Percentiles rank a stretch among this genome's conserved stretches.
Conservation (phyloP, 78 protist species). For the Dictyostelium capitatum region DNA sequence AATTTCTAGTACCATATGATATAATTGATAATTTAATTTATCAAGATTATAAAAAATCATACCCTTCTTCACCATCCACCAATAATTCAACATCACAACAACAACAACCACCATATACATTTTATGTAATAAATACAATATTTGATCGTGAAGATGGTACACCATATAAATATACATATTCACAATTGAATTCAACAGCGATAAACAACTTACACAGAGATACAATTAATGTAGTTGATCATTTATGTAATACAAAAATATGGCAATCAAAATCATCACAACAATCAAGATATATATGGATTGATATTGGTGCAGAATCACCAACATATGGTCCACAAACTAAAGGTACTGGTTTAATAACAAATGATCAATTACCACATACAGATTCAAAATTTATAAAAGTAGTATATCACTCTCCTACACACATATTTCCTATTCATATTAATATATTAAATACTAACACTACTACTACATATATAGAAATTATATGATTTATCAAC, state of each 20-base stretch:
- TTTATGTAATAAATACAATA: conserved; percentile 20
- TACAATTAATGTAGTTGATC: neutral
- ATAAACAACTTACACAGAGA: neutral
- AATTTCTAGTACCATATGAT: conserved; percentile 2
- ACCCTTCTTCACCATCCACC: too few relatives aligned
- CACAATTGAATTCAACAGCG: conserved; percentile 2
- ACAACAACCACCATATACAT: neutral
- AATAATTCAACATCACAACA: neutral
- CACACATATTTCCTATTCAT: neutral
- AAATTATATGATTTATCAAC: conserved; percentile 15
- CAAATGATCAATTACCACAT: conserved; percentile 10
- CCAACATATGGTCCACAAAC: conserved; percentile 54
- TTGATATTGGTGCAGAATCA: conserved; percentile 39
- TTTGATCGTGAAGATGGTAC: neutral
- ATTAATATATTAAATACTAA: neutral
- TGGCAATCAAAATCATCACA: conserved; percentile 54
- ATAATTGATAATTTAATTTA: neutral
- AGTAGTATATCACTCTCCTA: neutral
- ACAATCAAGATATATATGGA: conserved; percentile 57
- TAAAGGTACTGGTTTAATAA: conserved; percentile 53
- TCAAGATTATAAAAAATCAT: neutral
- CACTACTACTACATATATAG: neutral
- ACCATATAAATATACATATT: conserved; percentile 2
- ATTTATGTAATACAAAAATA: conserved; percentile 35
- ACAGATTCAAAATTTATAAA: neutral